phyloP scores from a whole-genome alignment of 495 filamentous ascomycete species.

The Penicillium diatomitis region DNA sequence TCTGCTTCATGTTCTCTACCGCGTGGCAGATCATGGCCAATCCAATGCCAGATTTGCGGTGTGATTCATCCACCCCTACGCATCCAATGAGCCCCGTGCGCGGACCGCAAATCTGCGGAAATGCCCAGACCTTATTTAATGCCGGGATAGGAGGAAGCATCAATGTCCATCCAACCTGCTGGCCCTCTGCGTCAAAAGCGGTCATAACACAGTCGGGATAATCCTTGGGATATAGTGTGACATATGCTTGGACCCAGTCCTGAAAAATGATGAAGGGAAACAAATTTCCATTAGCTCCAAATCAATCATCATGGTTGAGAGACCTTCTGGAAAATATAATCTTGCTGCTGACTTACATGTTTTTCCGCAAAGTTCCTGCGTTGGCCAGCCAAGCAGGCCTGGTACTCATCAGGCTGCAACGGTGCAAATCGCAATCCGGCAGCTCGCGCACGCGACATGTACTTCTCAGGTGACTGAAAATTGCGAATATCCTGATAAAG shows the following conservation, averaged over 20 bases:
- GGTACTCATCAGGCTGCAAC: constrained; percentile 27
- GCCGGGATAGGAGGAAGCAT: constrained; percentile 30
- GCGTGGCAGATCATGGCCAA: constrained; percentile 39
- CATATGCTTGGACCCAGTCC: constrained; percentile 41
- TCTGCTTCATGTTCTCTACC: constrained; percentile 38
- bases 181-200: constrained; percentile 30
- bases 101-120: constrained; percentile 34
- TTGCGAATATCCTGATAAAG: constrained; percentile 33
- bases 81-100: constrained; percentile 42
- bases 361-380: constrained; percentile 34
- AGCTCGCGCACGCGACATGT: constrained; percentile 25
- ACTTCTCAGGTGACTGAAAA: constrained; percentile 28
- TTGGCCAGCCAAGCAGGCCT: constrained; percentile 38
- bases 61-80: constrained; percentile 36
- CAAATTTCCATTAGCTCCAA: too few relatives aligned
- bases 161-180: constrained; percentile 42
- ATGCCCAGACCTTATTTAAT: constrained; percentile 34
- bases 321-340: not conserved
- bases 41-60: constrained; percentile 35
- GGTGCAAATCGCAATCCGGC: constrained; percentile 33
- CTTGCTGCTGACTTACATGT: constrained; percentile 15
- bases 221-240: constrained; percentile 25
- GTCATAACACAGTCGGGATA: constrained; percentile 38
- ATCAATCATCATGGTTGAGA: too few relatives aligned
- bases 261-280: constrained; percentile 3